Evolutionary conservation across 495 filamentous ascomycete genomes (phyloP).

Genomic region (Neurospora sp.): DNA sequence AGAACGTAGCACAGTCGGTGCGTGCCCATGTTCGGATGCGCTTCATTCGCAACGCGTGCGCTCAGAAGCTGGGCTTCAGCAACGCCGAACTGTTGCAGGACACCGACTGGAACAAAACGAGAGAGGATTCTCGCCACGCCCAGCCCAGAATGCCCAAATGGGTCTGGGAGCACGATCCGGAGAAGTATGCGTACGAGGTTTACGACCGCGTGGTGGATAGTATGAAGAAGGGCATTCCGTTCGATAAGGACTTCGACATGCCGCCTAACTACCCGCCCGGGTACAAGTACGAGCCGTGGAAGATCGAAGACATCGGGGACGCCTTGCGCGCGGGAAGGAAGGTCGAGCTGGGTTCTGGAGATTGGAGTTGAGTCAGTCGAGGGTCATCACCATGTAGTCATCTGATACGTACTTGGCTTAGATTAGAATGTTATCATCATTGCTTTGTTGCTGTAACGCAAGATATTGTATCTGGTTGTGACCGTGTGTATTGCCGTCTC

Average conservation of each 20-base stretch:
- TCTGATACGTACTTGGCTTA: conserved; percentile 29
- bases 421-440: background rate
- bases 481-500: background rate
- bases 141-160: conserved; percentile 42
- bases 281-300: conserved; percentile 38
- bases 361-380: conserved; percentile 22
- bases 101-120: conserved; percentile 46
- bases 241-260: conserved; percentile 27
- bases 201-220: conserved; percentile 35
- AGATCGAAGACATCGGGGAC: conserved; percentile 31
- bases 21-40: conserved; percentile 40
- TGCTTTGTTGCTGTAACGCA: background rate
- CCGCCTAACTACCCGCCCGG: conserved; percentile 35
- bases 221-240: conserved; percentile 26
- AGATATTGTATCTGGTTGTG: background rate
- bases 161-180: conserved; percentile 48
- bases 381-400: background rate
- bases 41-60: conserved; percentile 45
- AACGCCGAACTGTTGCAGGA: conserved; percentile 48
- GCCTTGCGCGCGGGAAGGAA: conserved; percentile 25
- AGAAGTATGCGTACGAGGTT: conserved; percentile 45
- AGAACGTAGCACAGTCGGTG: conserved; percentile 44
- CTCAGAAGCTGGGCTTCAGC: conserved; percentile 45
- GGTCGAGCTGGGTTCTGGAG: conserved; percentile 27
- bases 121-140: conserved; percentile 37